phyloP scores from a whole-genome alignment of 257 asterid species.

The Lithospermum erythrorhizon region DNA sequence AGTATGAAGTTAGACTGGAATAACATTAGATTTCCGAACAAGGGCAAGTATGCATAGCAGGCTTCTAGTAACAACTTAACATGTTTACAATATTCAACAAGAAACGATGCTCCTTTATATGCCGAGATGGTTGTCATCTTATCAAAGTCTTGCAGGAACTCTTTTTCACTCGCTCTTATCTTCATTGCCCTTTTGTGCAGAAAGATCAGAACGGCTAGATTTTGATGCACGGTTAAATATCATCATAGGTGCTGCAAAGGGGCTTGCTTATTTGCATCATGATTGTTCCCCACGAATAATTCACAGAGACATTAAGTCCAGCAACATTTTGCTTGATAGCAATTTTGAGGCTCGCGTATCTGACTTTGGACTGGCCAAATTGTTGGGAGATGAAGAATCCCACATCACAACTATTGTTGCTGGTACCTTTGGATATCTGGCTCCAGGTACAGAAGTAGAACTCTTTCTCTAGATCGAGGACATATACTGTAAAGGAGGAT shows the following conservation, averaged over 20 bases:
- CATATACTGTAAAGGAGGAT: no score
- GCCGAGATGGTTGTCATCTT: background rate
- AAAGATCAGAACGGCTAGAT: slow-evolving; percentile 72
- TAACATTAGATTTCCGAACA: no score
- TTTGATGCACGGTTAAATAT: slow-evolving; percentile 87
- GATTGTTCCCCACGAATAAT: slow-evolving; percentile 92
- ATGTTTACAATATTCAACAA: background rate
- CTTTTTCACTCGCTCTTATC: background rate
- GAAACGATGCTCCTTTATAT: background rate
- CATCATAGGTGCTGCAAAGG: slow-evolving; percentile 88
- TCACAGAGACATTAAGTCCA: slow-evolving; percentile 89
- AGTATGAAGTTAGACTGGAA: no score
- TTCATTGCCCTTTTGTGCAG: slow-evolving; percentile 18
- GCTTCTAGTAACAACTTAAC: background rate
- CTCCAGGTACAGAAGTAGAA: slow-evolving; percentile 52
- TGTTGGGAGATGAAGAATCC: slow-evolving; percentile 88
- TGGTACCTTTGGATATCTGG: slow-evolving; percentile 94
- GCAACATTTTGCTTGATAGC: slow-evolving; percentile 89
- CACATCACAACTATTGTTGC: slow-evolving; percentile 97
- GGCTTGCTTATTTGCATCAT: slow-evolving; percentile 89
- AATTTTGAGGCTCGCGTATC: slow-evolving; percentile 89
- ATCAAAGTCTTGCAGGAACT: background rate
- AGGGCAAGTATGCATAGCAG: background rate
- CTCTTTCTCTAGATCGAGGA: background rate
- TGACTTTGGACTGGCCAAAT: slow-evolving; percentile 91